Percentiles rank a stretch among this genome's conserved stretches.
These are phyloP conservation scores for Aspergillus ellipticus DNA, from an alignment of 495 filamentous ascomycete genomes.

Conservation along the genomic window DNA sequence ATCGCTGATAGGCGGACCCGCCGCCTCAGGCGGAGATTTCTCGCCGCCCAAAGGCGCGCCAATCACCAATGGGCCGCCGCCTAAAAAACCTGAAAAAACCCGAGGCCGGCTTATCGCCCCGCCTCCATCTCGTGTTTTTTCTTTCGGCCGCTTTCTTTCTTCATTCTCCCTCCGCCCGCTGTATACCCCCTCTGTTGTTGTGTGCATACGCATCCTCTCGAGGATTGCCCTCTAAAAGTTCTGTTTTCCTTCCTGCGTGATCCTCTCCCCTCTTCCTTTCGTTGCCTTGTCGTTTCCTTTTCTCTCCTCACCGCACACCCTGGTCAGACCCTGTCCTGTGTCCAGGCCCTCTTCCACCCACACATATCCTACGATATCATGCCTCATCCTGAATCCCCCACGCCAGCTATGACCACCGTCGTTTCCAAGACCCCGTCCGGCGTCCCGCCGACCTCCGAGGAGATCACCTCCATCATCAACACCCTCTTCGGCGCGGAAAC, in stretches of 20 bases:
- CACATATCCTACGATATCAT: constrained; percentile 32
- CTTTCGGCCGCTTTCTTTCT: constrained; percentile 8
- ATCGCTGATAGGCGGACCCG: background rate
- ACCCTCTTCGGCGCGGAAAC: constrained; percentile 76
- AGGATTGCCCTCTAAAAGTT: constrained; percentile 1
- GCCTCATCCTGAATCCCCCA: constrained; percentile 61
- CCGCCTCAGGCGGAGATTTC: constrained; percentile 19
- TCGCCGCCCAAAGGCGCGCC: too few relatives aligned
- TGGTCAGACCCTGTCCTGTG: background rate
- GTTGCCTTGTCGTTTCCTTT: background rate
- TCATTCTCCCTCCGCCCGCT: constrained; percentile 7
- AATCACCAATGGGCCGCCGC: constrained; percentile 13
- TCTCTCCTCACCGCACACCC: background rate
- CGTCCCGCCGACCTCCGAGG: constrained; percentile 63
- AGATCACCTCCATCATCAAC: constrained; percentile 67
- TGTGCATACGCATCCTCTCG: constrained; percentile 14
- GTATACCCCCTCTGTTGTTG: constrained; percentile 5
- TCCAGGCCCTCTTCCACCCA: background rate
- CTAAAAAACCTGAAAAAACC: constrained; percentile 12
- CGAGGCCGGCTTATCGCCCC: constrained; percentile 6
- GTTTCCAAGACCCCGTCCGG: constrained; percentile 54
- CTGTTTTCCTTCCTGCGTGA: background rate
- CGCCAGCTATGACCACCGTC: constrained; percentile 49
- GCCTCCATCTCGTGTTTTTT: constrained; percentile 18
- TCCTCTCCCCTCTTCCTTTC: constrained; percentile 3